Conservation (phyloP, 495 filamentous ascomycete genomes). For the Extremus antarcticus region DNA sequence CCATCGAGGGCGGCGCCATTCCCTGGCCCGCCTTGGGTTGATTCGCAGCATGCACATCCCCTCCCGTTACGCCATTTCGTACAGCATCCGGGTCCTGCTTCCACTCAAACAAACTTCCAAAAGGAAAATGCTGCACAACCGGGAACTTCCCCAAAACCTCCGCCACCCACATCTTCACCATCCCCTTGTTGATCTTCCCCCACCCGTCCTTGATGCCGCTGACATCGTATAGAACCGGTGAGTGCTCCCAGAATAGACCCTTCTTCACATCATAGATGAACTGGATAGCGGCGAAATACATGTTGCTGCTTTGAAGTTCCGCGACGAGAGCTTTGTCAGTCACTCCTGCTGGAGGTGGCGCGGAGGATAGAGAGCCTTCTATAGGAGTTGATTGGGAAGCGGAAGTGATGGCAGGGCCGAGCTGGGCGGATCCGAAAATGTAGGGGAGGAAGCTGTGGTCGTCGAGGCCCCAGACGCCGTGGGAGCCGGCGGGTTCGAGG, state of each 20-base stretch:
- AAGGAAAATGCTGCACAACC: constrained; percentile 60
- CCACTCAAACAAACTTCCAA: constrained; percentile 76
- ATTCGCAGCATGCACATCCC: constrained; percentile 45
- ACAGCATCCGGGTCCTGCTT: constrained; percentile 62
- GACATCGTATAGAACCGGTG: constrained; percentile 89
- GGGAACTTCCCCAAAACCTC: constrained; percentile 62
- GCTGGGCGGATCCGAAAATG: constrained; percentile 86
- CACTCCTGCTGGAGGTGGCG: constrained; percentile 61
- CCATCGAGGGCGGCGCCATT: neutral
- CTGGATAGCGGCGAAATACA: constrained; percentile 97
- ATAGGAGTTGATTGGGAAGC: constrained; percentile 28
- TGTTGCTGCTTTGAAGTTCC: constrained; percentile 56
- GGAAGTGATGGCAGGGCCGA: constrained; percentile 59
- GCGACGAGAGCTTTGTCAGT: constrained; percentile 55
- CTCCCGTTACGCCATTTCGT: constrained; percentile 25
- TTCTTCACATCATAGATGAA: constrained; percentile 98
- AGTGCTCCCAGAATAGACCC: constrained; percentile 98
- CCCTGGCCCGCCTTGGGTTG: constrained; percentile 33
- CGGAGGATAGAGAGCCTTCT: constrained; percentile 62
- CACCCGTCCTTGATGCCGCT: constrained; percentile 81
- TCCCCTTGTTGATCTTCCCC: constrained; percentile 96
- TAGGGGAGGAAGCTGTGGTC: constrained; percentile 97
- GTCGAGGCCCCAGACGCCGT: constrained; percentile 91
- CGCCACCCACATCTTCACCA: constrained; percentile 65
- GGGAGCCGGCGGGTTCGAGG: constrained; percentile 71